A percentile compares a stretch with the other conserved stretches of the same genome.
These are phyloP conservation scores for Fusarium palustre DNA, from an alignment of 2,329 filamentous ascomycete species.

Conservation along the genomic window DNA sequence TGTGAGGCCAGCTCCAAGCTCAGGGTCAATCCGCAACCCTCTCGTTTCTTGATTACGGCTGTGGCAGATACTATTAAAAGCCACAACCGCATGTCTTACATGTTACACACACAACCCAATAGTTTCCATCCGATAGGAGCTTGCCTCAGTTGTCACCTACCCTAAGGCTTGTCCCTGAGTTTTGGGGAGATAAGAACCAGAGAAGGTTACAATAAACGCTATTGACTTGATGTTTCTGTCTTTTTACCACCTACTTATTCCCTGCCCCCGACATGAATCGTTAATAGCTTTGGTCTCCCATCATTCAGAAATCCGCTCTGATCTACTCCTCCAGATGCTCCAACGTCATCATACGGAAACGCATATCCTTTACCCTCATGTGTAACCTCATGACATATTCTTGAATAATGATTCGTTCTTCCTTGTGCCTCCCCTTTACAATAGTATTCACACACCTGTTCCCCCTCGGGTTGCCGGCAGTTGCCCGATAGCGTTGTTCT, in stretches of 20 bases:
- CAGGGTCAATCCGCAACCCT: conserved; percentile 15
- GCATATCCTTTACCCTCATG: conserved; percentile 73
- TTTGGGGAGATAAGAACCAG: background rate
- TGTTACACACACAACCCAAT: background rate
- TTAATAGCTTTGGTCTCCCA: conserved; percentile 65
- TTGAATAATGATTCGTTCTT: conserved; percentile 73
- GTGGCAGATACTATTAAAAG: conserved; percentile 17
- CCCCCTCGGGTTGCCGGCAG: conserved; percentile 64
- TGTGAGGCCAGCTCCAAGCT: background rate
- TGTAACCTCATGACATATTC: conserved; percentile 71
- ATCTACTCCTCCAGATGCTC: conserved; percentile 64
- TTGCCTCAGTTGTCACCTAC: background rate
- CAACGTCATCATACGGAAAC: conserved; percentile 79
- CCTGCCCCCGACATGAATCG: conserved; percentile 65
- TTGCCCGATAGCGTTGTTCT: conserved; percentile 73
- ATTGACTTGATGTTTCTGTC: background rate
- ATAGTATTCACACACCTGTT: conserved; percentile 65
- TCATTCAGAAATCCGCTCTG: conserved; percentile 73
- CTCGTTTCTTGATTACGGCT: conserved; percentile 22
- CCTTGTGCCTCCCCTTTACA: conserved; percentile 49
- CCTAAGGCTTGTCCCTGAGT: background rate
- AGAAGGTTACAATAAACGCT: background rate
- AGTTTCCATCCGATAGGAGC: background rate
- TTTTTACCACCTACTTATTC: background rate
- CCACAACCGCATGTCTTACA: conserved; percentile 23